Conservation (phyloP, 2,329 filamentous ascomycete genomes). For the Chaetomium globosum region DNA sequence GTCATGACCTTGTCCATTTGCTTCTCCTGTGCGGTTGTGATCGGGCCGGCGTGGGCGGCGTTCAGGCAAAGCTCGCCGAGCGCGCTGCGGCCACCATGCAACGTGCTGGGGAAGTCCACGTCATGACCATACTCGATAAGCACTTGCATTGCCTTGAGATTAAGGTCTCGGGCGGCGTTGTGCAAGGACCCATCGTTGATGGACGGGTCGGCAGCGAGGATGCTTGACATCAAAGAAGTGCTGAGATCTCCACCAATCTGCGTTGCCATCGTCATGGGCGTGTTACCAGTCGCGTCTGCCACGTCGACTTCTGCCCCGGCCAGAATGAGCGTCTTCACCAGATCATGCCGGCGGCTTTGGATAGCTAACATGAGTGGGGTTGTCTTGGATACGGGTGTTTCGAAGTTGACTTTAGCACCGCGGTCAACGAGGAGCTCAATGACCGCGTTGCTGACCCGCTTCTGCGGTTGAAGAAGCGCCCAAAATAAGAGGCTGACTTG, state of each 20-base stretch:
- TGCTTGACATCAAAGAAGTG: conserved; percentile 56
- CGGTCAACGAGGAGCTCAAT: conserved; percentile 60
- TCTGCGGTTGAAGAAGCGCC: conserved; percentile 65
- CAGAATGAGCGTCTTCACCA: conserved; percentile 59
- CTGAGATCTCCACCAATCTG: conserved; percentile 56
- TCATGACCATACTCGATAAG: conserved; percentile 64
- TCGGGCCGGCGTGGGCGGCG: conserved; percentile 51
- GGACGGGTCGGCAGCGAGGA: conserved; percentile 59
- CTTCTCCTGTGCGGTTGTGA: conserved; percentile 54
- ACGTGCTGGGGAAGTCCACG: conserved; percentile 64
- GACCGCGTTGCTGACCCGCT: conserved; percentile 61
- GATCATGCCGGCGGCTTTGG: conserved; percentile 56
- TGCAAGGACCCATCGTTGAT: conserved; percentile 68
- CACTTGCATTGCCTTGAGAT: conserved; percentile 58
- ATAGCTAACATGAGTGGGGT: conserved; percentile 65
- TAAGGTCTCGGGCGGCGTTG: conserved; percentile 63
- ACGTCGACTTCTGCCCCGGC: conserved; percentile 63
- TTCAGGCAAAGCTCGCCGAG: conserved; percentile 65
- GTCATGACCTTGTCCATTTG: conserved; percentile 60
- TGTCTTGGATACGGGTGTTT: conserved; percentile 54
- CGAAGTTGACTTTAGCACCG: conserved; percentile 60
- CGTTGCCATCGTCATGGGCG: conserved; percentile 63
- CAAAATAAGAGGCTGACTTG: conserved; percentile 61
- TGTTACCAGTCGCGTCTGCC: conserved; percentile 59
- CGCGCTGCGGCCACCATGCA: conserved; percentile 64